Evolutionary conservation across 345 rosid genomes (phyloP).

Genomic region (Euphorbia pulcherrima): DNA sequence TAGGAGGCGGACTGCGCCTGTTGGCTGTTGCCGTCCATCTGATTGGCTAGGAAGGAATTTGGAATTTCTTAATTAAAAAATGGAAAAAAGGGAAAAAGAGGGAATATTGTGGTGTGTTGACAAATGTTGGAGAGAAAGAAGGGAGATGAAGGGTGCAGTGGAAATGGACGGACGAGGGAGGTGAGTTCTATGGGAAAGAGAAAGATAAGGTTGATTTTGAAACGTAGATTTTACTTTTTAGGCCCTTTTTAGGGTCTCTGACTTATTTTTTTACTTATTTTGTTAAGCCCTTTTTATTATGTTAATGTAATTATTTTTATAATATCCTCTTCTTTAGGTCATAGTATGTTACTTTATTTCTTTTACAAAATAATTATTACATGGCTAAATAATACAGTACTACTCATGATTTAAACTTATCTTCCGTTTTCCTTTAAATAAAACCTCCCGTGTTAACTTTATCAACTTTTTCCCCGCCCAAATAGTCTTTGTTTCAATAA

Average conservation of each 20-base stretch:
- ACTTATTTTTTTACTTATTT: background rate
- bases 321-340: no score
- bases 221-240: background rate
- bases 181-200: background rate
- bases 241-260: background rate
- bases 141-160: background rate
- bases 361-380: no score
- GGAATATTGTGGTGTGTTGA: background rate
- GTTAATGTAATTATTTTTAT: background rate
- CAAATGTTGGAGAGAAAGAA: slow-evolving; percentile 7
- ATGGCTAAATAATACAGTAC: no score
- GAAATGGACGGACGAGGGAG: slow-evolving; percentile 15
- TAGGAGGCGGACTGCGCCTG: slow-evolving; percentile 60
- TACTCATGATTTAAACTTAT: no score
- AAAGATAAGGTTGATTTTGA: slow-evolving; percentile 5
- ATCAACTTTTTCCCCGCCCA: no score
- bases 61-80: background rate
- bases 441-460: no score
- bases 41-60: background rate
- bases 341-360: no score
- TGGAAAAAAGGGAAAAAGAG: no score
- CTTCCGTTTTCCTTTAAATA: no score
- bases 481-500: no score
- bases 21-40: slow-evolving; percentile 26
- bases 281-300: background rate